Evolutionary conservation across 2,329 filamentous ascomycete species (phyloP), one percentile per base, ranked within the genome.

Genomic region (Claviceps africana): DNA sequence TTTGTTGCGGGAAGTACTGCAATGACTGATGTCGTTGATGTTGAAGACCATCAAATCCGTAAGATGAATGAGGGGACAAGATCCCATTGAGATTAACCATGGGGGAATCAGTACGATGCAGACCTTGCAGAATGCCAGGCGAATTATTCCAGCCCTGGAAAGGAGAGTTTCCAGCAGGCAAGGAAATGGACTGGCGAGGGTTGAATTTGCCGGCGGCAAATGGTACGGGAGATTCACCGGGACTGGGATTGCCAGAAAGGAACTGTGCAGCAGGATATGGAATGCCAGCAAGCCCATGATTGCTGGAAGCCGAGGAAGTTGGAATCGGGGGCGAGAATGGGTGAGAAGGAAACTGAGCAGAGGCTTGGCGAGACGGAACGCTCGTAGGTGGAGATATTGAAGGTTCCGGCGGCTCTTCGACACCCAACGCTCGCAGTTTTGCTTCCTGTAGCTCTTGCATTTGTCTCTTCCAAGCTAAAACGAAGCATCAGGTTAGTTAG

Each of bases 341-440:
- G 49, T 91, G 71, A 7, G 83, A 77, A 5, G 86, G 85, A 62
- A 88, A 87, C 58, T 86, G 83, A 45, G 79, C 81, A 9, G 88
- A 89, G 22, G 81, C 73, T 60, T 86, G 84, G 53, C 84, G 74
- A 60, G 81, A 84, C 57, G 83, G 72, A 49, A 76, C 72, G 10
- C 78, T 75, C 3, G 73, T 73, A n/a, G 72, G 79, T 10, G 83
- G 83, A 15, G 88, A 91, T 57, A 84, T 75, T 3, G 81, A 80
- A 43, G 75, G 70, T 4, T 77, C 71, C 55, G 78, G 70, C 11
- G 82, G 79, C 50, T 93, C 87, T 6, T 85, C 82, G 37, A 82
- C 93, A 57, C 93, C 93, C 52, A 98, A 76, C 49, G 91, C 90
- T 55, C 89, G 83, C 50, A 98, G 75, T 70, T 96, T 98, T 55